These are phyloP conservation scores for Pestalotiopsis sp. DNA, from an alignment of 2,329 filamentous ascomycete genomes.

Conservation along the genomic window DNA sequence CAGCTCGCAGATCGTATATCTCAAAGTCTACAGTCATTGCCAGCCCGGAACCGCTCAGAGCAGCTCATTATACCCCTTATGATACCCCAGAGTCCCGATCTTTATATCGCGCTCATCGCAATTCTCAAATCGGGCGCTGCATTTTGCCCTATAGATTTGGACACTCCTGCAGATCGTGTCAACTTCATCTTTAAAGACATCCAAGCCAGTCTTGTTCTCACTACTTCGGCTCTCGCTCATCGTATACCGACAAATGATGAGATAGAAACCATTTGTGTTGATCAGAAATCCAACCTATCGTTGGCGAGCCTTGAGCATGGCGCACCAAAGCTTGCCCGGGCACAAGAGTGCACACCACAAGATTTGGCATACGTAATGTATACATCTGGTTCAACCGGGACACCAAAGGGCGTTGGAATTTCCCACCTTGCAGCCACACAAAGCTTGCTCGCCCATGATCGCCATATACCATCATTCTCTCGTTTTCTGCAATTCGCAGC, in stretches of 20 bases:
- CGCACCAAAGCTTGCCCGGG: background rate
- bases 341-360: slow-evolving; percentile 16
- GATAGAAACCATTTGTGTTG: slow-evolving; percentile 1
- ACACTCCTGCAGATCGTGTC: slow-evolving; percentile 76
- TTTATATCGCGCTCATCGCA: slow-evolving; percentile 79
- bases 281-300: background rate
- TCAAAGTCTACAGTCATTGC: slow-evolving; percentile 28
- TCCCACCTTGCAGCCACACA: slow-evolving; percentile 82
- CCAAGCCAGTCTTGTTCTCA: slow-evolving; percentile 68
- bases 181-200: slow-evolving; percentile 83
- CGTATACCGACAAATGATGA: slow-evolving; percentile 32
- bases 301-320: background rate
- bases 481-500: slow-evolving; percentile 91
- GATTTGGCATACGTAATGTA: slow-evolving; percentile 88
- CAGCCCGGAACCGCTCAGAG: slow-evolving; percentile 9
- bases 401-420: slow-evolving; percentile 84
- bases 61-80: slow-evolving; percentile 72
- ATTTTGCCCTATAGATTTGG: slow-evolving; percentile 82
- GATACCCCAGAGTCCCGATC: slow-evolving; percentile 72
- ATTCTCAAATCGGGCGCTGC: slow-evolving; percentile 81
- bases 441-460: slow-evolving; percentile 79
- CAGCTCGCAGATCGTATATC: slow-evolving; percentile 56
- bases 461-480: slow-evolving; percentile 73
- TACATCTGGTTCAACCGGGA: slow-evolving; percentile 87
- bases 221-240: slow-evolving; percentile 50